phyloP scores from a whole-genome alignment of 139 green algal genomes.

The Deuterostichococcus epilithicus region DNA sequence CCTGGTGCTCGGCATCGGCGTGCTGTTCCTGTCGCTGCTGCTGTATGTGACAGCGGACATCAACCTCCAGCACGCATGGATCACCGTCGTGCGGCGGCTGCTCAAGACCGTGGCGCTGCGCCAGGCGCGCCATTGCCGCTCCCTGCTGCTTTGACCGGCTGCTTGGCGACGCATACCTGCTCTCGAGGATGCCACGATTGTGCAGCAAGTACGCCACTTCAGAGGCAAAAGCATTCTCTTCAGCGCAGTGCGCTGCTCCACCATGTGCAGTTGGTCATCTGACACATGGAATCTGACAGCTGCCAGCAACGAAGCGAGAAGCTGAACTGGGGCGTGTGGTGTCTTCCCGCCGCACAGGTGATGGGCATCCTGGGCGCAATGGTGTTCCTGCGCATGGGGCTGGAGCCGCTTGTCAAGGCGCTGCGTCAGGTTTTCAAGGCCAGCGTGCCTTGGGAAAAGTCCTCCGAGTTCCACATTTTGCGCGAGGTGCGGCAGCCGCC shows the following conservation, averaged over 20 bases:
- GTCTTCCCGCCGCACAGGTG: too few species aligned
- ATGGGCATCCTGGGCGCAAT: slow-evolving; percentile 36
- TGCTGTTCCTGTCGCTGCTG: slow-evolving; percentile 51
- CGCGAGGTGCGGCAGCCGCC: slow-evolving; percentile 39
- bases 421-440: slow-evolving; percentile 31
- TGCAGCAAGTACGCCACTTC: too few species aligned
- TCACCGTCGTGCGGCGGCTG: slow-evolving; percentile 49
- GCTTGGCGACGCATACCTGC: too few species aligned
- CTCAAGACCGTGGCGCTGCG: slow-evolving; percentile 66
- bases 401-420: slow-evolving; percentile 52
- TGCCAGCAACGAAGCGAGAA: too few species aligned
- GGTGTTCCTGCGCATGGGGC: slow-evolving; percentile 36
- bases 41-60: slow-evolving; percentile 58
- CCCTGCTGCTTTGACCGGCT: slow-evolving; percentile 21
- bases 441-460: slow-evolving; percentile 48
- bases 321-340: too few species aligned
- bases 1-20: slow-evolving; percentile 31
- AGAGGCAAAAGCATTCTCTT: too few species aligned
- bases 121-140: slow-evolving; percentile 29
- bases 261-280: too few species aligned
- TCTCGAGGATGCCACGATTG: too few species aligned
- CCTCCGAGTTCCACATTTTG: slow-evolving; percentile 63
- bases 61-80: slow-evolving; percentile 36
- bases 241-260: too few species aligned
- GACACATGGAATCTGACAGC: too few species aligned